phyloP scores from a whole-genome alignment of 2,329 filamentous ascomycete genomes.

The Fusarium irregulare region DNA sequence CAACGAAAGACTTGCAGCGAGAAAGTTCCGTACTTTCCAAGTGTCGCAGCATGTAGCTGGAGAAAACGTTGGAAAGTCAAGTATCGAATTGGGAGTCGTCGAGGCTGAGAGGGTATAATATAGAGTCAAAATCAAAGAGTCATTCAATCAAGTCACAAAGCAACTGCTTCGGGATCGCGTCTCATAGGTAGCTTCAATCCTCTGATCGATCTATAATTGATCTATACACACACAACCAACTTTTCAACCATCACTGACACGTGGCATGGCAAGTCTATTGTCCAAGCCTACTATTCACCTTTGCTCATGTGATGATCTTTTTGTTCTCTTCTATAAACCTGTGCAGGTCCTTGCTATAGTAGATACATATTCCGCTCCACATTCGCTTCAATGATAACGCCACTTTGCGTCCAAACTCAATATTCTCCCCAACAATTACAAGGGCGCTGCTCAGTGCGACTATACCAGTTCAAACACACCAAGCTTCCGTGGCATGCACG shows the following conservation, averaged over 20 bases:
- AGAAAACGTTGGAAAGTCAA: conserved; percentile 13
- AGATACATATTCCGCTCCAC: background rate
- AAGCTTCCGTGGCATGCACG: background rate
- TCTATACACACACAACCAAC: no score
- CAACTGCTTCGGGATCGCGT: background rate
- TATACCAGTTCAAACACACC: background rate
- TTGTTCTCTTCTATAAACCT: background rate
- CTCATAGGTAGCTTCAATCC: background rate
- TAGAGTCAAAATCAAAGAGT: fast-evolving
- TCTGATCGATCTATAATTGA: background rate
- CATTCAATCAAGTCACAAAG: background rate
- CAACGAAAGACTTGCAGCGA: conserved; percentile 26
- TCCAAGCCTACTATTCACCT: background rate
- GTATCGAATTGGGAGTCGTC: conserved; percentile 19
- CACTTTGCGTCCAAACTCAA: background rate
- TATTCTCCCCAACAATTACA: background rate
- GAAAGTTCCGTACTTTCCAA: conserved; percentile 30
- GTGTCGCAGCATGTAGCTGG: background rate
- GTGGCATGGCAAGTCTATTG: no score
- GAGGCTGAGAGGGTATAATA: conserved; percentile 27
- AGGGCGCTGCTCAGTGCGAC: background rate
- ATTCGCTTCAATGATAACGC: background rate
- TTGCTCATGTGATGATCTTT: fast-evolving
- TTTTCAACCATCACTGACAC: no score
- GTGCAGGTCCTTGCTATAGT: background rate